Base-by-base conservation (phyloP, 2,329 filamentous ascomycete species). In the Grosmannia clavigera region DNA sequence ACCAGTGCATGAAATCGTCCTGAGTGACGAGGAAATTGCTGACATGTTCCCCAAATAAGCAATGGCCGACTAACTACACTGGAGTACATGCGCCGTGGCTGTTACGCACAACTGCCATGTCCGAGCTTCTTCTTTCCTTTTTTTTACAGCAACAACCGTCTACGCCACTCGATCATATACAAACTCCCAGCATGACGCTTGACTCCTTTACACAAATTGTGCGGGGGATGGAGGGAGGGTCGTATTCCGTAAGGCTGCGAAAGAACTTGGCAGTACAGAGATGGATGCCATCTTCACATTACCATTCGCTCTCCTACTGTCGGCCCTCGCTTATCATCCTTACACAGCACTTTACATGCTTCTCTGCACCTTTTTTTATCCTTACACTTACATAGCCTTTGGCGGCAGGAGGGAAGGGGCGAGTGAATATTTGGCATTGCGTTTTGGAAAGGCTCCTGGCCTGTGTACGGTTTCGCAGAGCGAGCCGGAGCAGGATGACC, bases 21-120 rank as follows among this genome's bases (percentile, higher is more conserved):
- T 92, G 60, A 90, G 81, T 66, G 88, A 92, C 64, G 88, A 92
- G 71, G 88, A 92, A 74, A 79, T 83, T 60, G 82, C 82, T 66
- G 76, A 79, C 64, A 83, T 89, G 75, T 76, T 88, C 55, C 86
- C 86, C 6, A 80, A 84, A 74, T 86, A 65, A 50, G 5, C n/a
- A 11, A n/a, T 25, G 46, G 46, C 22, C 22, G 48, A 25, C 25
- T 25, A 27, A 27, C n/a, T 1, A 51, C 22, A 27, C 48, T 22
- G 25, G 3, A 4, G 22, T 12, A 29, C 25, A 51, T 27, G 9
- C 48, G 25, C 48, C 46, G 12, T 50, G 3, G n/a, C 9, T 48
- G n/a, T 22, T 5, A 22, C 22, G 22, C 22, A 22, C 22, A 22
- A 22, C 31, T 31, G 31, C 4, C 4, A 5, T 31, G 4, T 31